Base-by-base conservation (phyloP, 1,139 yeast genomes). In the Suhomyces chickasaworum region DNA sequence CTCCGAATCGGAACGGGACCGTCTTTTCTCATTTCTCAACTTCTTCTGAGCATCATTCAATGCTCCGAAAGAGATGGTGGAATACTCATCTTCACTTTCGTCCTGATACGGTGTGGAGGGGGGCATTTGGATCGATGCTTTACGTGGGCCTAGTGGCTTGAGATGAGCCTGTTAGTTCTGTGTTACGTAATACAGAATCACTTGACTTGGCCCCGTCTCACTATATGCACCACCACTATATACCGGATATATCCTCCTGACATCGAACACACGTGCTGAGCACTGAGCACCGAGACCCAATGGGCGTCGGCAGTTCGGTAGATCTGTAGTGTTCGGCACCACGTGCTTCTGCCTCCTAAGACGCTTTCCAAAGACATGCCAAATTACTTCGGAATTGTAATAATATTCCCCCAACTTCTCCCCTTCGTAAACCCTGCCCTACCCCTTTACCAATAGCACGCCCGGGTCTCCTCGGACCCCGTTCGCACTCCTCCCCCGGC, bases 41-140 rank as follows among this genome's bases (percentile, higher is more conserved):
- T 77, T 68, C 33, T 68, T 66, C 57, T 84, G 89, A 12, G 59
- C 59, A 0, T 52, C 42, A 37, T 48, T 55, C 31, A 56, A 48
- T 4, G 59, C 54, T 2, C 54, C 59, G 44, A 56, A 56, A 15
- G 59, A 53, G 13, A 55, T 47, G 20, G 49, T 36, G 13, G 66
- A 58, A 50, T 74, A 45, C 32, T 71, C 81, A 48, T 73, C 75
- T 39, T 64, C 72, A 2, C 68, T 66, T 22, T 64, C 56, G 37
- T 64, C 63, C 33, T 27, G 30, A 16, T 20, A 25, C 37, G 32
- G 35, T 25, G 29, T 29, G 32, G 37, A 23, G 29, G 30, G 29
- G 29, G 29, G 13, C 29, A 25, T 25, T 25, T 25, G 13, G 22
- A 5, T 20, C 22, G 22, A 7, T 20, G 22, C 22, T 20, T 4